phyloP scores from a whole-genome alignment of 306 rosid genomes.

The Astragalus glycyphyllos region DNA sequence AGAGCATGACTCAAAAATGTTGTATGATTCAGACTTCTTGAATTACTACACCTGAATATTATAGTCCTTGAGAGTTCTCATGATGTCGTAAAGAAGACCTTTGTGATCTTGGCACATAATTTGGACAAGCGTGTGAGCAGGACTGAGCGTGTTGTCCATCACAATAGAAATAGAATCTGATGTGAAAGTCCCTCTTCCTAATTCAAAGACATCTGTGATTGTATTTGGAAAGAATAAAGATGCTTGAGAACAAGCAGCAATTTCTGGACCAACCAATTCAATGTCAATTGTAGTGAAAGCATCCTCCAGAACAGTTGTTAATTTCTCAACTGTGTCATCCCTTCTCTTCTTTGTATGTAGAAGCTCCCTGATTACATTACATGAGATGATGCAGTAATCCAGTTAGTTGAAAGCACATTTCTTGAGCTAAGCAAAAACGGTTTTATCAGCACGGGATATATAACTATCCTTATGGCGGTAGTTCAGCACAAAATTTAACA shows the following conservation, averaged over 20 bases:
- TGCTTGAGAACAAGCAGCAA: constrained; percentile 64
- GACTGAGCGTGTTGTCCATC: constrained; percentile 82
- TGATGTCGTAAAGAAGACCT: constrained; percentile 93
- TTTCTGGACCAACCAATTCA: constrained; percentile 71
- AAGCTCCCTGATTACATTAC: constrained; percentile 67
- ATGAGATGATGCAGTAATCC: constrained; percentile 14
- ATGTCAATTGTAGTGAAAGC: constrained; percentile 66
- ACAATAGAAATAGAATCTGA: constrained; percentile 60
- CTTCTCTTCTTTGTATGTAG: constrained; percentile 74
- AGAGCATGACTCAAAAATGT: background rate
- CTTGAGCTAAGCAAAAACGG: background rate
- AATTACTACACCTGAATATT: constrained; percentile 72
- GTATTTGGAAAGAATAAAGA: constrained; percentile 72
- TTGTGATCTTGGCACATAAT: constrained; percentile 85
- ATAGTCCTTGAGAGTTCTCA: constrained; percentile 94
- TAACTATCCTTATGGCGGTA: background rate
- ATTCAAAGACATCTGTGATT: constrained; percentile 59
- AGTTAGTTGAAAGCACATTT: constrained; percentile 31
- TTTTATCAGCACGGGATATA: background rate
- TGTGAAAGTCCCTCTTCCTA: constrained; percentile 56
- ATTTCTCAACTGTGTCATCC: constrained; percentile 61
- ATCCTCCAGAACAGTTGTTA: constrained; percentile 59
- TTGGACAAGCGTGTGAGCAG: constrained; percentile 93
- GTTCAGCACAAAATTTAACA: constrained; percentile 9
- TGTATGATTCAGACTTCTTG: background rate